Conservation (phyloP, 805 yeast genomes). For the Grigorovia transvaalensis region DNA sequence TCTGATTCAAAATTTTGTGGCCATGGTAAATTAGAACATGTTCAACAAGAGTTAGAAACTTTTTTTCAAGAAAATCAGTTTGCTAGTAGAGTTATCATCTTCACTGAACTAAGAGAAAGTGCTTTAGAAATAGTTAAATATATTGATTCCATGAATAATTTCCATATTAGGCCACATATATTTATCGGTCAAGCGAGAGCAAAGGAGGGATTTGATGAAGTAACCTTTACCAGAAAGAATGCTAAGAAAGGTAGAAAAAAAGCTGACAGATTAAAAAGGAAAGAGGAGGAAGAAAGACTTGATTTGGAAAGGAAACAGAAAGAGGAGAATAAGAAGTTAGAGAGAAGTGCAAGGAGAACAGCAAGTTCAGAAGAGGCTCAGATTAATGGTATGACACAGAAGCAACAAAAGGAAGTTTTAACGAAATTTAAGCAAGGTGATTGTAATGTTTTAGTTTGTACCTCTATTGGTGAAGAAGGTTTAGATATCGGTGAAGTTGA, state of each 20-base stretch:
- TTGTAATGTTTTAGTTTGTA: constrained; percentile 79
- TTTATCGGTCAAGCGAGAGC: constrained; percentile 88
- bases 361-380: constrained; percentile 71
- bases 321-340: constrained; percentile 26
- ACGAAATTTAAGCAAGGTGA: constrained; percentile 61
- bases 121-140: constrained; percentile 76
- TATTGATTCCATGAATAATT: constrained; percentile 35
- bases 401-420: constrained; percentile 71
- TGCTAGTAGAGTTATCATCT: constrained; percentile 71
- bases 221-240: constrained; percentile 34
- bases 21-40: constrained; percentile 63
- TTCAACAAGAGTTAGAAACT: constrained; percentile 44
- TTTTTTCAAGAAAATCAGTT: constrained; percentile 40
- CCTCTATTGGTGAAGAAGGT: constrained; percentile 98
- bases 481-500: constrained; percentile 97
- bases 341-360: constrained; percentile 33
- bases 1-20: constrained; percentile 33
- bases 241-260: constrained; percentile 37
- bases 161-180: constrained; percentile 55
- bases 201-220: constrained; percentile 58
- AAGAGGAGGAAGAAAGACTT: constrained; percentile 24
- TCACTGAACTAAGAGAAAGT: constrained; percentile 81
- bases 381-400: constrained; percentile 80
- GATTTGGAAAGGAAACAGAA: constrained; percentile 26
- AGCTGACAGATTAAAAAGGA: constrained; percentile 25